Conservation (phyloP, 1,139 yeast species). For the Meyerozyma smithsonii region DNA sequence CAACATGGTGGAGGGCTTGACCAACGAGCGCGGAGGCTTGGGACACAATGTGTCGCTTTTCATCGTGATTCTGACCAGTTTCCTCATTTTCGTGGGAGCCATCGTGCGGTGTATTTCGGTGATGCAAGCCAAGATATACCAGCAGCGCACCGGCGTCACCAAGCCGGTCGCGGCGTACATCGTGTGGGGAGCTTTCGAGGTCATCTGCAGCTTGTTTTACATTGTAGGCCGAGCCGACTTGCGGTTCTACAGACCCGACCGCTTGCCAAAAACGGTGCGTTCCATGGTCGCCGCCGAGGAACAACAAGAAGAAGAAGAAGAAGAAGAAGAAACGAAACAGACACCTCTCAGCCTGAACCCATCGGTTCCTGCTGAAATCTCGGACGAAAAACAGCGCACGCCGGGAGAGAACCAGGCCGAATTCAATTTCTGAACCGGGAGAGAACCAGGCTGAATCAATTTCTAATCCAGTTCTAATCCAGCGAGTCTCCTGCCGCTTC, state of each 20-base stretch:
- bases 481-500: too few species aligned
- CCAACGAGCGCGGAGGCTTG: constrained; percentile 41
- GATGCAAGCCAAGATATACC: constrained; percentile 28
- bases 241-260: constrained; percentile 75
- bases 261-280: constrained; percentile 37
- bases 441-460: too few species aligned
- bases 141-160: constrained; percentile 13
- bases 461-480: too few species aligned
- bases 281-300: constrained; percentile 43
- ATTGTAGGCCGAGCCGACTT: constrained; percentile 64
- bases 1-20: constrained; percentile 40
- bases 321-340: not conserved
- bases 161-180: constrained; percentile 59
- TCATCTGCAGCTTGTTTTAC: constrained; percentile 49
- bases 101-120: constrained; percentile 54
- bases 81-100: constrained; percentile 53
- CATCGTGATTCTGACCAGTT: constrained; percentile 47
- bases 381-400: too few species aligned
- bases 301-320: constrained; percentile 3
- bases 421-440: too few species aligned
- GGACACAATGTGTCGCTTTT: constrained; percentile 46
- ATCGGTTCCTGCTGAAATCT: too few species aligned
- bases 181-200: constrained; percentile 64
- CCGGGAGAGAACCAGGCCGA: too few species aligned
- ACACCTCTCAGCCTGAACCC: not conserved